phyloP scores from a whole-genome alignment of 768 basidiomycete genomes.

The Leccinum fibrillosum region DNA sequence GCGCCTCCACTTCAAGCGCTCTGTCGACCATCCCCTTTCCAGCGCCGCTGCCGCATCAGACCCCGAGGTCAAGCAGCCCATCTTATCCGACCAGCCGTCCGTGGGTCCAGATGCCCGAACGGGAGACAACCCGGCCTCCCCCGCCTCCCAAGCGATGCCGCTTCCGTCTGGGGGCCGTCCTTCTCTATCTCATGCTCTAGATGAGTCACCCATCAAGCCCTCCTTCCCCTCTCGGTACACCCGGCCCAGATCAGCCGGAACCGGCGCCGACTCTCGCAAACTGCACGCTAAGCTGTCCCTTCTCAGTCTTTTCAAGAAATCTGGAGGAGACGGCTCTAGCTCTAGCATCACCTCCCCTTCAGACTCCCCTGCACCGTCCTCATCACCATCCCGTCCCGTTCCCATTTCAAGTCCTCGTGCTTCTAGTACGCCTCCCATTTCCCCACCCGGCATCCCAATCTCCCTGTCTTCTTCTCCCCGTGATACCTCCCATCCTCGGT shows the following conservation, averaged over 20 bases:
- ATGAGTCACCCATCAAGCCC: constrained; percentile 33
- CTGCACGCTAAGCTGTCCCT: constrained; percentile 72
- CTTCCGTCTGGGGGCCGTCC: constrained; percentile 50
- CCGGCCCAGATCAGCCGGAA: constrained; percentile 73
- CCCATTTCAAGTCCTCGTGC: constrained; percentile 21
- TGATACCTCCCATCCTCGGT: constrained; percentile 19
- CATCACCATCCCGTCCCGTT: constrained; percentile 27
- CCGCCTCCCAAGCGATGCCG: constrained; percentile 14
- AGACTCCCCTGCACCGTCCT: constrained; percentile 25
- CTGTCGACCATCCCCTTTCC: constrained; percentile 68
- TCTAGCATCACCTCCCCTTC: constrained; percentile 34
- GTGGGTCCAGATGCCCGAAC: constrained; percentile 3
- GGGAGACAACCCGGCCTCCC: constrained; percentile 1
- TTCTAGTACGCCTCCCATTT: constrained; percentile 24
- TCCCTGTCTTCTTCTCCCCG: constrained; percentile 31
- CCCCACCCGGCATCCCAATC: constrained; percentile 23
- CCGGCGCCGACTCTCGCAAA: constrained; percentile 55
- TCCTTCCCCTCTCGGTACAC: constrained; percentile 34
- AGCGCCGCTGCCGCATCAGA: constrained; percentile 37
- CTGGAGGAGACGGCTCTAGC: constrained; percentile 36
- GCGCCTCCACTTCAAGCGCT: constrained; percentile 71
- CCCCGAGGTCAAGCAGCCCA: constrained; percentile 24
- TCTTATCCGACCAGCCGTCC: constrained; percentile 14
- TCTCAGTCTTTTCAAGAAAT: constrained; percentile 70
- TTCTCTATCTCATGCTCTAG: constrained; percentile 59